Base-by-base conservation (phyloP, 208 protist species). In the Lotmaria passim region DNA sequence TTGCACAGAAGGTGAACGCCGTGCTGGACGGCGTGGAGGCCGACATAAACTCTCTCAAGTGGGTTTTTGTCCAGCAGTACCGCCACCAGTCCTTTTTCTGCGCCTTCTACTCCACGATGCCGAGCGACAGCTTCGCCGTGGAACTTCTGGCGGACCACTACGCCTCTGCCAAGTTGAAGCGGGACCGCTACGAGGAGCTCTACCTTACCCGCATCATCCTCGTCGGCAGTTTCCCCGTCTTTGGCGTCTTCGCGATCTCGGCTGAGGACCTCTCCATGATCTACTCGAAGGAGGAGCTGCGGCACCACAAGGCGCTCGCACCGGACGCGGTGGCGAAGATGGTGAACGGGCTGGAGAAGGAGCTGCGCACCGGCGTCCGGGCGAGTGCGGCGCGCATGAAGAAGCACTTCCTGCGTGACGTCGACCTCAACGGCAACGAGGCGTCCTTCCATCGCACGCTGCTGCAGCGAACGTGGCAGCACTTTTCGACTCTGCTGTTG, bases 21-120 rank as follows among this genome's bases (percentile, higher is more conserved):
- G 70, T 83, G 8, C 48, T 95, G 31, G 84, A 91, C 38, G 85
- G 85, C 24, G 43, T 85, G 53, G 48, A 67, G 63, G 75, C 62
- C 7, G 73, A 69, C 52, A 78, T 85, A 58, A 78, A 77, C 28
- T 83, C 87, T 6, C 65, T 90, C 24, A 93, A 93, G 75, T 83
- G 77, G 31, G 82, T 81, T 24, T 93, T 90, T 58, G 82, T 96
- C 51, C 82, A 90, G 75, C 89, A 96, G 69, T 94, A 92, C 67
- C 89, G 91, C 26, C 91, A 96, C 51, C 91, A 96, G 61, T 83
- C 89, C 31, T 96, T 94, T 75, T 96, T 96, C 72, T 96, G 91
- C 66, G 79, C 85, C 55, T 88, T 94, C 56, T 96, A 87, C 74
- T 75, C 66, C 4, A 85, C 87, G 5, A 63, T 96, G 38, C 74